phyloP scores from a whole-genome alignment of 805 yeast genomes.

The Ascoidea asiatica region DNA sequence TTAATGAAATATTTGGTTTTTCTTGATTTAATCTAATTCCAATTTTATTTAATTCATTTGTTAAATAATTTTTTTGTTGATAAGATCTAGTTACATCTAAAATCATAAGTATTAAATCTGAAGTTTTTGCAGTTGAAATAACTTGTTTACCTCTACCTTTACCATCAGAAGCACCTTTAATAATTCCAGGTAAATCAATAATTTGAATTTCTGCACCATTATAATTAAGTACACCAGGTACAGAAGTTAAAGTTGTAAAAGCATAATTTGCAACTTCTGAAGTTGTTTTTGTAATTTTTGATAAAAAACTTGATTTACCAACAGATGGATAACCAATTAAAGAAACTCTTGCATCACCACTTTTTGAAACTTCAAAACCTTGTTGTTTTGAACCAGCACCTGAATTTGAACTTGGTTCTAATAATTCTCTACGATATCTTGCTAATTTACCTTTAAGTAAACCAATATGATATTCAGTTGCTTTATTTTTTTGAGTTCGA shows the following conservation, averaged over 20 bases:
- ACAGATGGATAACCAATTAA: conserved; percentile 96
- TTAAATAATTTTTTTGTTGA: conserved; percentile 78
- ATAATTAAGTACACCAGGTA: conserved; percentile 89
- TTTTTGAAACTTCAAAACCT: conserved; percentile 88
- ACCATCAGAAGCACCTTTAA: conserved; percentile 93
- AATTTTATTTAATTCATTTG: conserved; percentile 81
- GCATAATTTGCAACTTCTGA: conserved; percentile 93
- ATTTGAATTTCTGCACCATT: conserved; percentile 96
- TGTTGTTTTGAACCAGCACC: conserved; percentile 65
- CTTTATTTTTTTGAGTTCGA: conserved; percentile 92
- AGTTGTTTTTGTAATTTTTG: conserved; percentile 84
- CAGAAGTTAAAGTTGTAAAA: conserved; percentile 91
- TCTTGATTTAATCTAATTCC: conserved; percentile 81
- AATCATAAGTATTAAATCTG: conserved; percentile 86
- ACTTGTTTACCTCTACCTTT: conserved; percentile 97
- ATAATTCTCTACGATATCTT: conserved; percentile 74
- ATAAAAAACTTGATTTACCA: conserved; percentile 84
- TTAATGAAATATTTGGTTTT: conserved; percentile 70
- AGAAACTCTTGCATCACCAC: conserved; percentile 94
- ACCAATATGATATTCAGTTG: conserved; percentile 95
- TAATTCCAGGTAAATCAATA: conserved; percentile 96
- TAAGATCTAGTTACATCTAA: conserved; percentile 90
- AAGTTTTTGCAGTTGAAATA: conserved; percentile 89
- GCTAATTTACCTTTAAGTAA: conserved; percentile 90
- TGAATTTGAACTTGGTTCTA: conserved; percentile 68